A percentile compares a stretch with the other conserved stretches of the same genome.
These are phyloP conservation scores for Rhodosporidiobolus sp. DNA, from an alignment of 768 basidiomycete species.

Conservation along the genomic window DNA sequence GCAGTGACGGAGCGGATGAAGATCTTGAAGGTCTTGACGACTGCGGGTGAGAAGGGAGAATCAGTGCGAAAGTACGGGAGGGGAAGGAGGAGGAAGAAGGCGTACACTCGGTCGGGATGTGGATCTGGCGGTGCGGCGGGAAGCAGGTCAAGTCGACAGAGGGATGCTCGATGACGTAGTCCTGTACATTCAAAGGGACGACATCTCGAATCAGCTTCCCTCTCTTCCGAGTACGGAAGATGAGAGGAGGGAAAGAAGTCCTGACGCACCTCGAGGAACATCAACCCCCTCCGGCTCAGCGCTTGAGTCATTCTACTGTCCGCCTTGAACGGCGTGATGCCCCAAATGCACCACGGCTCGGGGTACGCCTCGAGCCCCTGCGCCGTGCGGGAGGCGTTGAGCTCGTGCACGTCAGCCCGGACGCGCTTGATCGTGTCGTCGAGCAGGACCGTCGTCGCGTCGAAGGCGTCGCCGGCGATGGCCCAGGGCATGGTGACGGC, in stretches of 20 bases:
- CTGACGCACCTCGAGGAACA: constrained; percentile 15
- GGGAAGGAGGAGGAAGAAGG: too few relatives aligned
- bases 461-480: constrained; percentile 20
- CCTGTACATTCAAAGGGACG: neutral
- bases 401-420: neutral
- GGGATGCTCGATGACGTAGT: constrained; percentile 3
- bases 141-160: constrained; percentile 7
- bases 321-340: constrained; percentile 21
- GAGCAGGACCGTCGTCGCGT: constrained; percentile 19
- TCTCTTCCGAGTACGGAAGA: too few relatives aligned
- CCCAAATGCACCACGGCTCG: constrained; percentile 12
- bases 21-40: constrained; percentile 16
- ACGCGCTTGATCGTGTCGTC: constrained; percentile 19
- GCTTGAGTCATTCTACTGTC: constrained; percentile 14
- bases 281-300: constrained; percentile 1
- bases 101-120: constrained; percentile 23
- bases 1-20: constrained; percentile 15
- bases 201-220: neutral
- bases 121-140: constrained; percentile 10
- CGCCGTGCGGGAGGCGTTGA: constrained; percentile 1
- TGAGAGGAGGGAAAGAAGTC: too few relatives aligned
- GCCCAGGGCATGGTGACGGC: constrained; percentile 26
- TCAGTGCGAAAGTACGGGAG: too few relatives aligned
- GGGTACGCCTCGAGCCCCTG: neutral
- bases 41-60: neutral